phyloP scores from a whole-genome alignment of 2,329 filamentous ascomycete genomes.

The Esteya vermicola region DNA sequence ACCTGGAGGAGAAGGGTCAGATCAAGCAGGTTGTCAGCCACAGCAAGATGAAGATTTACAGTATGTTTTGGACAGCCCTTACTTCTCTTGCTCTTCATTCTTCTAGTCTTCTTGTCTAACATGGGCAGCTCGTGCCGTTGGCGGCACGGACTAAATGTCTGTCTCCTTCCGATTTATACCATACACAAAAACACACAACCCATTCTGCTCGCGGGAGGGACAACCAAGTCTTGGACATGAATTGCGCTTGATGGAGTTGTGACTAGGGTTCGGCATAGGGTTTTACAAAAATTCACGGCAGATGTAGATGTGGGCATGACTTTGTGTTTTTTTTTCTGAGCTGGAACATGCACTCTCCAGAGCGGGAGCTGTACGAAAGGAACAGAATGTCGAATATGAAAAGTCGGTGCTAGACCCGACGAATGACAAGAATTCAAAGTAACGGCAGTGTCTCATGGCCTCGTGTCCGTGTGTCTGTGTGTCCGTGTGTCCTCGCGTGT shows the following conservation, averaged over 20 bases:
- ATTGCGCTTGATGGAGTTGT: constrained; percentile 8
- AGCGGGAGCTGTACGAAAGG: constrained; percentile 3
- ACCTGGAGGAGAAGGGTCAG: constrained; percentile 94
- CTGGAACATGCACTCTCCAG: constrained; percentile 3
- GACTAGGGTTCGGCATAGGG: constrained; percentile 3
- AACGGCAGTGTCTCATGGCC: too few relatives aligned
- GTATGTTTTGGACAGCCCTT: too few relatives aligned
- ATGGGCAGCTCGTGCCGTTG: constrained; percentile 43
- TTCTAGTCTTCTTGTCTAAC: too few relatives aligned
- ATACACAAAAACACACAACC: constrained; percentile 5
- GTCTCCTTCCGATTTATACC: constrained; percentile 6
- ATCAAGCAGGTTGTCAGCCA: constrained; percentile 97
- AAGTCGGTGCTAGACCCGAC: not conserved
- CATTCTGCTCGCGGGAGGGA: constrained; percentile 1
- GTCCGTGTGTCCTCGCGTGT: too few relatives aligned
- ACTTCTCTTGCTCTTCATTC: too few relatives aligned
- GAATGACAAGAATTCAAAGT: constrained; percentile 7
- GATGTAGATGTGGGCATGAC: not conserved
- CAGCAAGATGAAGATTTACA: constrained; percentile 99
- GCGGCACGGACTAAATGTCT: constrained; percentile 29
- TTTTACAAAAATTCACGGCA: not conserved
- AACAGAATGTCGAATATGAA: not conserved
- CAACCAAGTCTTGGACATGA: constrained; percentile 2
- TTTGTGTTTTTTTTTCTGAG: not conserved
- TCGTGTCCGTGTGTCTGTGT: too few relatives aligned